Base-by-base conservation (phyloP, 2,329 filamentous ascomycete species). In the Arthrobotrys musiformis region DNA sequence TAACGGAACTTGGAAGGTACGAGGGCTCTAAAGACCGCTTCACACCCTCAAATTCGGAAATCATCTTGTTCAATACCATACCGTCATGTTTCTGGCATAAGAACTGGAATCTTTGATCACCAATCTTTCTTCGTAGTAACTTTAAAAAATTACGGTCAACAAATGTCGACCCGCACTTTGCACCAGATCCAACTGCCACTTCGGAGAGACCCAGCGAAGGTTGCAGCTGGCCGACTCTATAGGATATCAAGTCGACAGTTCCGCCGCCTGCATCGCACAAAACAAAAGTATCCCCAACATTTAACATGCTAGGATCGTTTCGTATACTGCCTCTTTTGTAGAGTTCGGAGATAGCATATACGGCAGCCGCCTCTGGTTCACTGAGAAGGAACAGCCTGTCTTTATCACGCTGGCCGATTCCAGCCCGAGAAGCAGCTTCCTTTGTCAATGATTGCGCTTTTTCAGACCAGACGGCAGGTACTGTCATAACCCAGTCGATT, bases 191-290 rank as follows among this genome's bases (percentile, higher is more conserved):
- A 15, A 78, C 74, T 15, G 69, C 74, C 8, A 73, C 62, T 30
- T 78, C 74, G 1, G 74, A 72, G 7, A 78, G 40, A 7, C 74
- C 62, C 11, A 78, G 58, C n/a, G 67, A 72, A n/a, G 74, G 74
- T 24, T 78, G 68, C 15, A 78, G 42, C 22, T 78, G 74, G 7
- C 97, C 94, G 73, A 99, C 94, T 84, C 97, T 94, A 84, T 99
- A 98, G 17, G 95, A 94, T 82, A 98, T 98, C 87, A 99, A 88
- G 90, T 99, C 95, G 81, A 87, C 86, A 0, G 86, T 88, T 15
- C 87, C 87, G 26, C 87, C 87, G 6, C 95, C 95, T 82, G 86
- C 87, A 79, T 88, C 87, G 44, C 87, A 87, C 0, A 88, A 84
- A 13, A 88, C 85, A 62, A 88, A 86, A n/a, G 84, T 85, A 40